Evolutionary conservation across 2,329 filamentous ascomycete genomes (phyloP).

Genomic region (Cladosporium sp.): DNA sequence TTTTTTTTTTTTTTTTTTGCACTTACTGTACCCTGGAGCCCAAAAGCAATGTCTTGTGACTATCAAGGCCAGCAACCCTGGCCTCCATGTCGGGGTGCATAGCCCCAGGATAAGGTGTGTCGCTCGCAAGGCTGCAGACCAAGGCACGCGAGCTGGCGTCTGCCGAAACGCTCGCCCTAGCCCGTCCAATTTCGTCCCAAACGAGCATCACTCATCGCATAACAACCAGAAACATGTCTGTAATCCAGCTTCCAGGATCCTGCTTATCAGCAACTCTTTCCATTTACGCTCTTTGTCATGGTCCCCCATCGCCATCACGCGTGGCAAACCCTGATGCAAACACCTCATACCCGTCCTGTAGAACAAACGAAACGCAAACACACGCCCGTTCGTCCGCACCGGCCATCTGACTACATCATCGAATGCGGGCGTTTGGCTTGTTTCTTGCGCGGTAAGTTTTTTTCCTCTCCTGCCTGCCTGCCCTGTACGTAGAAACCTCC

Average conservation of each 20-base stretch:
- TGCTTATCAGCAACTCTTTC: conserved; percentile 4
- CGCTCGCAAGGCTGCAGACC: conserved; percentile 16
- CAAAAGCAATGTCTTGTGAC: background rate
- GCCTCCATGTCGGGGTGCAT: background rate
- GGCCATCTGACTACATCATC: conserved; percentile 4
- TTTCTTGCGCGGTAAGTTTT: background rate
- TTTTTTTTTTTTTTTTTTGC: conserved; percentile 6
- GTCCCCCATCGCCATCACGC: background rate
- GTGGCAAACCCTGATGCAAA: background rate
- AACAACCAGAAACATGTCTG: conserved; percentile 13
- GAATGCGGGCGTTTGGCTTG: conserved; percentile 15
- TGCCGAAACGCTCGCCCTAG: conserved; percentile 16
- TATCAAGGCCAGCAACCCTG: background rate
- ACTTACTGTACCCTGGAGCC: background rate
- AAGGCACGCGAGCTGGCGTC: conserved; percentile 13
- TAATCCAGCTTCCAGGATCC: background rate
- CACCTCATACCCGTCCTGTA: background rate
- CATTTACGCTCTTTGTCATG: background rate
- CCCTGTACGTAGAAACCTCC: background rate
- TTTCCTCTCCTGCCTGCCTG: background rate
- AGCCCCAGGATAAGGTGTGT: conserved; percentile 1
- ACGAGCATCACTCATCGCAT: conserved; percentile 8
- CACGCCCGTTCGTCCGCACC: conserved; percentile 11
- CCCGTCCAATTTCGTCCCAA: conserved; percentile 16
- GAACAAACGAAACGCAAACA: conserved; percentile 7